These are phyloP conservation scores for Haplosporangium gracile DNA, from an alignment of 192 early-diverging fungal genomes.

Conservation along the genomic window DNA sequence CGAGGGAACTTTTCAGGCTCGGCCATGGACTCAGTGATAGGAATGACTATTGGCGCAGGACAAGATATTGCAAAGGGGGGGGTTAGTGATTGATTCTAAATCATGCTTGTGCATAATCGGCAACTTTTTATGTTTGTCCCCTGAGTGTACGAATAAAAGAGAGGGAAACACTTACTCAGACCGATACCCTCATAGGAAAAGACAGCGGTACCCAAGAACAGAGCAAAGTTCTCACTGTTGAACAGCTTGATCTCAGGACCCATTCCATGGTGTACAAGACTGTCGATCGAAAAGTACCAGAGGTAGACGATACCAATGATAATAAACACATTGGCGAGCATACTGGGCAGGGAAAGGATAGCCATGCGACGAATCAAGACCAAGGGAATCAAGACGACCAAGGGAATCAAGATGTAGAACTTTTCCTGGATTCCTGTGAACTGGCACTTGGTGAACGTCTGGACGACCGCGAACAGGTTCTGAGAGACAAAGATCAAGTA, in stretches of 20 bases:
- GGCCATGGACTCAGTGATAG: conserved; percentile 69
- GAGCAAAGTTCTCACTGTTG: conserved; percentile 71
- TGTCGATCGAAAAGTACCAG: conserved; percentile 67
- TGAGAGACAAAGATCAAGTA: conserved; percentile 92
- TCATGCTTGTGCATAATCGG: neutral
- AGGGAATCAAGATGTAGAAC: conserved; percentile 82
- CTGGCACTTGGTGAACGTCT: conserved; percentile 75
- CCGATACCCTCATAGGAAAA: conserved; percentile 65
- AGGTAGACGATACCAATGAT: conserved; percentile 79
- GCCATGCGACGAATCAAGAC: conserved; percentile 77
- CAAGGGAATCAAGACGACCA: conserved; percentile 78
- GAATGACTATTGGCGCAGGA: conserved; percentile 56
- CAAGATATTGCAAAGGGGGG: neutral
- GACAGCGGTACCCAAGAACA: conserved; percentile 78
- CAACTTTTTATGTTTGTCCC: too few relatives aligned
- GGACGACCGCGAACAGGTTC: conserved; percentile 80
- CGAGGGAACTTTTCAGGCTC: conserved; percentile 67
- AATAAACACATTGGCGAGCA: conserved; percentile 83
- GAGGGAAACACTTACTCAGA: conserved; percentile 37
- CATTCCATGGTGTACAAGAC: conserved; percentile 59
- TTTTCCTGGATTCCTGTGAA: conserved; percentile 67
- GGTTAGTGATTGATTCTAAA: neutral
- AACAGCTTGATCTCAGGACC: conserved; percentile 63
- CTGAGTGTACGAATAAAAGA: neutral
- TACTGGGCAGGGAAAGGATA: conserved; percentile 64